A percentile compares a stretch with the other conserved stretches of the same genome.
Evolutionary conservation across 2,329 filamentous ascomycete species (phyloP).

Genomic region (Didymella arachidicola): DNA sequence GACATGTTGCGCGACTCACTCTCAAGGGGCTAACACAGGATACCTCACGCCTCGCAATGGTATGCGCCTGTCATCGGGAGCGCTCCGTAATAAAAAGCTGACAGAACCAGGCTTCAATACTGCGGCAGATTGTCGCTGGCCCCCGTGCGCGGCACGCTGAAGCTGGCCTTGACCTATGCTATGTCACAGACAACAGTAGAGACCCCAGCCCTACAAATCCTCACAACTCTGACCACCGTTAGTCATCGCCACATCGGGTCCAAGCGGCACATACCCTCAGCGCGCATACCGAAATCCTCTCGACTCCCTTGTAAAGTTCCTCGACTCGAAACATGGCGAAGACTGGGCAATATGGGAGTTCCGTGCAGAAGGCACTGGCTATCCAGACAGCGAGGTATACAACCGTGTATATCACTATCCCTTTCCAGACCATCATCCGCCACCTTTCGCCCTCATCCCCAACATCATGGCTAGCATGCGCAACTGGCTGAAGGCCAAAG

Average conservation of each 20-base stretch:
- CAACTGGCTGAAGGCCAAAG: slow-evolving; percentile 72
- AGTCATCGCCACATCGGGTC: slow-evolving; percentile 81
- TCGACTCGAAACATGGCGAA: slow-evolving; percentile 79
- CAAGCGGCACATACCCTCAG: slow-evolving; percentile 86
- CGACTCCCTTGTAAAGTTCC: slow-evolving; percentile 83
- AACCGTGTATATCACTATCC: slow-evolving; percentile 87
- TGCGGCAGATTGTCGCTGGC: slow-evolving; percentile 90
- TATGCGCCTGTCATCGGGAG: neutral
- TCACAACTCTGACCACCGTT: slow-evolving; percentile 49
- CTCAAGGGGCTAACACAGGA: slow-evolving; percentile 5
- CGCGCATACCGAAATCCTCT: slow-evolving; percentile 94
- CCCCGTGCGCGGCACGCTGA: slow-evolving; percentile 85
- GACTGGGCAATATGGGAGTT: slow-evolving; percentile 99
- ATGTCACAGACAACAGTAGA: slow-evolving; percentile 81
- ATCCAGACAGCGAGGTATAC: slow-evolving; percentile 89
- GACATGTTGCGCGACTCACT: slow-evolving; percentile 18
- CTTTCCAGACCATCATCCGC: slow-evolving; percentile 96
- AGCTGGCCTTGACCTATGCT: slow-evolving; percentile 91
- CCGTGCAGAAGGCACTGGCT: slow-evolving; percentile 93
- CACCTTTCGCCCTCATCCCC: slow-evolving; percentile 87
- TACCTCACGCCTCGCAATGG: slow-evolving; percentile 5
- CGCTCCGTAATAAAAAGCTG: slow-evolving; percentile 6
- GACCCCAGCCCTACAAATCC: slow-evolving; percentile 44
- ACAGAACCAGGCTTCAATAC: slow-evolving; percentile 57
- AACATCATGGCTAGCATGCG: slow-evolving; percentile 92